A percentile compares a stretch with the other conserved stretches of the same genome.
Evolutionary conservation across 2,329 filamentous ascomycete genomes (phyloP).

Genomic region (Fusarium pilosicola): DNA sequence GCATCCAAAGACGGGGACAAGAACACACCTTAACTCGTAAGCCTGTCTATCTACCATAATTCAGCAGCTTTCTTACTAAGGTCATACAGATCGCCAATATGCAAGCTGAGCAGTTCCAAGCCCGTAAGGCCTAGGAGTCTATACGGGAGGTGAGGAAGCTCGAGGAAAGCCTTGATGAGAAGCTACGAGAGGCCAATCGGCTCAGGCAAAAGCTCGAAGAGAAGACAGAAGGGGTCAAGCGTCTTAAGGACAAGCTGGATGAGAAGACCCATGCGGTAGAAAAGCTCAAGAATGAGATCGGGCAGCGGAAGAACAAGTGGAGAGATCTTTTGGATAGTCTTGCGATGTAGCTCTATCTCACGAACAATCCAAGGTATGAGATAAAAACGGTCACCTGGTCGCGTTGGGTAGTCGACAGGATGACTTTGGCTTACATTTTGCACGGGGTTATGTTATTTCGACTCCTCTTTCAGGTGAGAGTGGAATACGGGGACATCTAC

Average conservation of each 20-base stretch:
- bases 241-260: too few relatives aligned
- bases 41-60: neutral
- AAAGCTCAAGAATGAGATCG: neutral
- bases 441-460: too few relatives aligned
- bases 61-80: accelerated
- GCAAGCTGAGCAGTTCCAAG: neutral
- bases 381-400: too few relatives aligned
- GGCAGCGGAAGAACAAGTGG: neutral
- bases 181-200: neutral
- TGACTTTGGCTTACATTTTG: too few relatives aligned
- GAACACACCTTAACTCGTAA: neutral
- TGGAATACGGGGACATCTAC: too few relatives aligned
- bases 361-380: too few relatives aligned
- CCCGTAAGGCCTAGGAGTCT: neutral
- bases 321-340: neutral
- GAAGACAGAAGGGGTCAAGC: too few relatives aligned
- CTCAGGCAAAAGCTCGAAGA: too few relatives aligned
- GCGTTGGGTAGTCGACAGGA: neutral
- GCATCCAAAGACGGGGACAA: neutral
- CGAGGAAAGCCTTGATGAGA: neutral
- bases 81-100: neutral
- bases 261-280: neutral
- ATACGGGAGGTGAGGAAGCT: neutral
- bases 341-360: neutral
- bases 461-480: too few relatives aligned